Evolutionary conservation across 352 stramenopile genomes (phyloP).

Genomic region (Pythium vanterpoolii): DNA sequence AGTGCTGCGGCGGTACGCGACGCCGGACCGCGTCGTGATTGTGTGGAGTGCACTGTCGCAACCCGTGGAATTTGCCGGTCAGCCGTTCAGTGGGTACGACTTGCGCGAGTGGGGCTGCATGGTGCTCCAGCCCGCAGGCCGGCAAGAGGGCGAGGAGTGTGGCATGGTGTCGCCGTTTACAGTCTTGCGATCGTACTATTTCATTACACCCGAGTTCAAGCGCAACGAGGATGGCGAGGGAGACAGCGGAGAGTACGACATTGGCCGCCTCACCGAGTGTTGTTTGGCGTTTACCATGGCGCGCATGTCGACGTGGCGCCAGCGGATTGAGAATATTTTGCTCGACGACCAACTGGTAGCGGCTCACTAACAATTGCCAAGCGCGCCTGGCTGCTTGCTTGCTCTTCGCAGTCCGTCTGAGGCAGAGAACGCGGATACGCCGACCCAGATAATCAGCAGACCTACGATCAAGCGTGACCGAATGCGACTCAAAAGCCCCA

Average conservation of each 20-base stretch:
- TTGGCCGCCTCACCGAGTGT: constrained; percentile 15
- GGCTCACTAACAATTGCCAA: no score
- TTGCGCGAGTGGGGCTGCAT: constrained; percentile 28
- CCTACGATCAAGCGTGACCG: no score
- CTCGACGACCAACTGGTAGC: constrained; percentile 3
- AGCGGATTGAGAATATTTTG: constrained; percentile 20
- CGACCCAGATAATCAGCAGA: no score
- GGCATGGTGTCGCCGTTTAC: neutral
- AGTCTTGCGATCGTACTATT: constrained; percentile 7
- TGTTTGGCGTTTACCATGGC: neutral
- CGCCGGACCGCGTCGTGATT: constrained; percentile 36
- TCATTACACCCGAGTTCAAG: constrained; percentile 15
- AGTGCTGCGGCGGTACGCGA: constrained; percentile 35
- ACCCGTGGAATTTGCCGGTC: constrained; percentile 32
- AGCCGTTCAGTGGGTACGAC: constrained; percentile 9
- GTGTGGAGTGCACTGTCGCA: constrained; percentile 39
- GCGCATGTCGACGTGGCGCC: constrained; percentile 4
- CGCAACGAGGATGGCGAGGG: neutral
- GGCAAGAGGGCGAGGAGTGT: neutral
- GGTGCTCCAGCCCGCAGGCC: neutral
- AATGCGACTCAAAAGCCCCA: no score
- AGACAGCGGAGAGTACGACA: neutral
- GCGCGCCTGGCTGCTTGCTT: neutral
- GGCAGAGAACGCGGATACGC: no score
- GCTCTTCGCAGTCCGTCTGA: no score